Base-by-base conservation (phyloP, 2,329 filamentous ascomycete species). In the Paraphoma chrysanthemicola region DNA sequence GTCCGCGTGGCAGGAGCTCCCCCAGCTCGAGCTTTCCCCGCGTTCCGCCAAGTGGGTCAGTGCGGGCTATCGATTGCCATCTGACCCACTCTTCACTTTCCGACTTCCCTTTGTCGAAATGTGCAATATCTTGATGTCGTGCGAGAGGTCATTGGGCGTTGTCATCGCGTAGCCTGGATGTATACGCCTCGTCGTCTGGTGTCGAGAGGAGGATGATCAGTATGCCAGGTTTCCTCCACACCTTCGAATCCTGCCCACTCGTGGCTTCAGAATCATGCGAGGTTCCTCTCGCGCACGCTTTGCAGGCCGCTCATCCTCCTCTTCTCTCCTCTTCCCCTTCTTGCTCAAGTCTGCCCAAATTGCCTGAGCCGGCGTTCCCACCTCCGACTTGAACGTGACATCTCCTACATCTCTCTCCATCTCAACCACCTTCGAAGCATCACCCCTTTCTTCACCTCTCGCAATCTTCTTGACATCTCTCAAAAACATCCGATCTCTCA, bases 1-100 rank as follows among this genome's bases (percentile, higher is more conserved):
- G 48, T 42, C 43, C 43, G 41, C 51, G 44, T 57, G 54, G 53
- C 51, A 53, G 53, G 53, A 57, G 54, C 54, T 59, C 36, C 23
- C 52, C 49, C 44, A 36, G 44, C 16, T 39, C 17, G 53, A 64
- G 62, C 60, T 63, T 59, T 67, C 68, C 68, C 68, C 69, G 68
- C 69, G 70, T 58, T 60, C 59, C 53, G 57, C 59, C 54, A 43
- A 42, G 29, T 33, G 18, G 59, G 54, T 50, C 54, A 44, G 53
- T 58, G 59, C 56, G 57, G 50, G 33, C 10, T 57, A 60, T 62
- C 48, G 49, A 61, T 57, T 29, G 16, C 23, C 50, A 41, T 23
- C 12, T 47, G 50, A 52, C 44, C 43, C 42, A 46, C 31, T 31
- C 29, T 44, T 18, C 46, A 51, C 30, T 38, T 47, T 59, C 14